Evolutionary conservation across 1,284 basidiomycete genomes (phyloP).

Genomic region (Xerocomus minutiporus): DNA sequence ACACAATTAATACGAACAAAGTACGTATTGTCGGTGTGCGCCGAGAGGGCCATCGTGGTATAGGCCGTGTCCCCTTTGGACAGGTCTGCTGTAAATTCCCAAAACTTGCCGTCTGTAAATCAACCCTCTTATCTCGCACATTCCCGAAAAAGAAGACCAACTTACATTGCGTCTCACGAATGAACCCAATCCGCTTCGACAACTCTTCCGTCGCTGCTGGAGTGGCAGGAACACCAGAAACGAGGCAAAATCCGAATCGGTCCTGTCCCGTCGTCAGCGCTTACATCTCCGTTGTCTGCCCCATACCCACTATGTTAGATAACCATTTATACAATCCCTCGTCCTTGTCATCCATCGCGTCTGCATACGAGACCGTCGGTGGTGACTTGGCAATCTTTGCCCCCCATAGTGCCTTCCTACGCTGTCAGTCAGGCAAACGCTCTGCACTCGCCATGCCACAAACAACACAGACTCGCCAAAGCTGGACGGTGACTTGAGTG

Average conservation of each 20-base stretch:
- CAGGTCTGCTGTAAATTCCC: constrained; percentile 94
- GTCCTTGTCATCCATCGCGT: constrained; percentile 68
- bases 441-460: background rate
- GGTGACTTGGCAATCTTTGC: constrained; percentile 71
- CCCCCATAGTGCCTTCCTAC: constrained; percentile 78
- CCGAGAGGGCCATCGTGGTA: constrained; percentile 81
- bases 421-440: background rate
- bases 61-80: constrained; percentile 91
- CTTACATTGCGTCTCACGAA: constrained; percentile 89
- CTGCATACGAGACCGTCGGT: constrained; percentile 72
- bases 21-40: constrained; percentile 96
- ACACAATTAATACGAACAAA: constrained; percentile 49
- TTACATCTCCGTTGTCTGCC: background rate
- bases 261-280: constrained; percentile 45
- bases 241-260: constrained; percentile 85
- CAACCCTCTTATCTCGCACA: constrained; percentile 1
- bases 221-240: constrained; percentile 77
- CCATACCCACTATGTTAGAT: constrained; percentile 65
- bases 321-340: constrained; percentile 78
- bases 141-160: constrained; percentile 1
- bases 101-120: constrained; percentile 79
- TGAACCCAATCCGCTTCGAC: constrained; percentile 76
- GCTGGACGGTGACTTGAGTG: constrained; percentile 31
- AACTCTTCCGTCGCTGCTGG: constrained; percentile 84
- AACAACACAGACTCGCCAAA: constrained; percentile 39